Evolutionary conservation across 192 early-diverging fungal species (phyloP).

Genomic region (Coemansia sp.): DNA sequence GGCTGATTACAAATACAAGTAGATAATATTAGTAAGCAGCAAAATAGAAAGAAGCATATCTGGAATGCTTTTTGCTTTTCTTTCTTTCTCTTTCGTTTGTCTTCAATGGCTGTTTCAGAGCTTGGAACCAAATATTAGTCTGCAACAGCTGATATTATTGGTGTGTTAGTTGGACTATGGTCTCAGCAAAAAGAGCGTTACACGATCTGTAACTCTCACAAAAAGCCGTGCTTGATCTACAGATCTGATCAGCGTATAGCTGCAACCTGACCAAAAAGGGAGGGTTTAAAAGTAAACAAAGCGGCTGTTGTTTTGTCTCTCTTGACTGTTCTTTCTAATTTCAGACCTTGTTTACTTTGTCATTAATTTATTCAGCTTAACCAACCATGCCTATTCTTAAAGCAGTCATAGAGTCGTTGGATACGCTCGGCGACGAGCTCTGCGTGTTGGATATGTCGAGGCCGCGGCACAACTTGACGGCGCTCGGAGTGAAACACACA

Average conservation of each 20-base stretch:
- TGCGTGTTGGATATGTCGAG: conserved; percentile 42
- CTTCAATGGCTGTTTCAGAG: background rate
- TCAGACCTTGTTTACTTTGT: background rate
- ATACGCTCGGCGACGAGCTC: conserved; percentile 43
- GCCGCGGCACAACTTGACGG: conserved; percentile 43
- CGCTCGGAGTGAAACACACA: conserved; percentile 38
- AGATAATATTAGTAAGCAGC: background rate
- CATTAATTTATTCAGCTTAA: background rate
- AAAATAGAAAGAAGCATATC: background rate
- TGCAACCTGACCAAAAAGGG: background rate
- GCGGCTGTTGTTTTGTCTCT: background rate
- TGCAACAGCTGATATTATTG: too few relatives aligned
- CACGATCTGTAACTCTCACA: too few relatives aligned
- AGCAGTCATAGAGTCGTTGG: conserved; percentile 35
- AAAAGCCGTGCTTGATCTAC: background rate
- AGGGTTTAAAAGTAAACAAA: conserved; percentile 7
- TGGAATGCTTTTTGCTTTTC: background rate
- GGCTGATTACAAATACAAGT: background rate
- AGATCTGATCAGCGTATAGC: background rate
- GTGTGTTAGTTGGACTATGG: too few relatives aligned
- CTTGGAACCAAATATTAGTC: too few relatives aligned
- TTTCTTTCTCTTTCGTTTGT: background rate
- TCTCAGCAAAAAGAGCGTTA: too few relatives aligned
- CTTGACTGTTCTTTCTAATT: too few relatives aligned
- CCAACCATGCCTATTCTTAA: conserved; percentile 32